Conservation (phyloP, 495 filamentous ascomycete genomes). For the Trichoderma erinaceum region DNA sequence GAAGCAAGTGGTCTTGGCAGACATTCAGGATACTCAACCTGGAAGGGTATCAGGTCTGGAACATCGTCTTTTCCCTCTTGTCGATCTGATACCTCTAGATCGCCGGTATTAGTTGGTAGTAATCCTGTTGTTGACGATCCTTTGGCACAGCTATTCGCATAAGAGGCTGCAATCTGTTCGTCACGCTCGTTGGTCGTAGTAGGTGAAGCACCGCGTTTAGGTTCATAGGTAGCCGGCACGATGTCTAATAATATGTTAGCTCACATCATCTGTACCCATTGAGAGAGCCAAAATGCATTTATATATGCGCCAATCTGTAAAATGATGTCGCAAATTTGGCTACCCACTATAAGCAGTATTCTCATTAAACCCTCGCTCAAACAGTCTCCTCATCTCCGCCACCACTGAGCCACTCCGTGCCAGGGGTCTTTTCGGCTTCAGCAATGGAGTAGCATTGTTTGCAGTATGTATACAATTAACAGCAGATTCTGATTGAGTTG, state of each 20-base stretch:
- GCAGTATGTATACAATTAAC: neutral
- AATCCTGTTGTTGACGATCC: neutral
- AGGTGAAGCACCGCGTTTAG: constrained; percentile 3
- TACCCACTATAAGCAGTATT: neutral
- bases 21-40: neutral
- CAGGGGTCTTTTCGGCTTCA: too few species aligned
- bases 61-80: neutral
- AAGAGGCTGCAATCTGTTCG: neutral
- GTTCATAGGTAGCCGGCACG: neutral
- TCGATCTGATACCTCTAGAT: neutral
- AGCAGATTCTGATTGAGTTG: neutral
- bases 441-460: neutral
- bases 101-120: neutral
- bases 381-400: neutral
- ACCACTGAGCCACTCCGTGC: neutral
- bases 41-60: neutral
- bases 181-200: neutral
- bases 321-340: neutral
- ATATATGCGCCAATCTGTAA: neutral
- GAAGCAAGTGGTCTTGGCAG: constrained; percentile 1
- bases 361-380: neutral
- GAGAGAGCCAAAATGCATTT: neutral
- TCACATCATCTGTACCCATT: neutral
- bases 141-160: neutral
- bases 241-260: neutral